Evolutionary conservation across 345 rosid genomes (phyloP), one percentile per base, ranked within the genome.

Genomic region (Eucalyptus sideroxylon): DNA sequence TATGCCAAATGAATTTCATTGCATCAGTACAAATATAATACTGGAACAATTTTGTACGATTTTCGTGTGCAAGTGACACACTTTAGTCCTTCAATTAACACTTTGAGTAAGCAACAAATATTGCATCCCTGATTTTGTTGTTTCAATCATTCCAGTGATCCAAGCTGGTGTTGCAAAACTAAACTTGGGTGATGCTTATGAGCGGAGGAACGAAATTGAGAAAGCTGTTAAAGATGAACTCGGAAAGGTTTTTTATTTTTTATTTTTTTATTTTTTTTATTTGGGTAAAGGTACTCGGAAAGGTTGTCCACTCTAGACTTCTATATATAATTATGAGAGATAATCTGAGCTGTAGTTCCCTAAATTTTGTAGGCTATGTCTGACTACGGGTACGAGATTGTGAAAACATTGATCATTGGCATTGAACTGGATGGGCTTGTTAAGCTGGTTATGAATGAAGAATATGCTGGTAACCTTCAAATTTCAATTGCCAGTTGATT

Each of bases 181-280:
- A 55, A 87, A 87, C 87, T 88, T 92, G 87, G 93, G 91, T 89
- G 91, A 91, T 40, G 92, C 87, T 88, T 92, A 91, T 50, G 93
- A 92, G 87, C 92, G 88, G 88, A 91, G 90, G 82, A 92, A 92
- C 55, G 93, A 92, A 26, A 92, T 92, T 51, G 93, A 91, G 44
- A 90, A 89, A 81, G 92, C 92, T 15, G 92, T 92, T 82, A 92
- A 92, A 86, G 91, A 92, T 67, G 93, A 92, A 86, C 93, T 91
- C 19, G 92, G 91, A 89, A 92, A 92, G 92, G 92, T 91, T 30
- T 47, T 11, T 47, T 47, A 10, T 47, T 47, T 47, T 47, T 47
- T 47, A 37, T 37, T 37, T 37, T 37, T 37, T 37, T 37, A 37
- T 37, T 37, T 37, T 37, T 37, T 37, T 47, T 11, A 11, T 47